Evolutionary conservation across 495 filamentous ascomycete species (phyloP), one percentile per base, ranked within the genome.

Genomic region (Tuber aestivum): DNA sequence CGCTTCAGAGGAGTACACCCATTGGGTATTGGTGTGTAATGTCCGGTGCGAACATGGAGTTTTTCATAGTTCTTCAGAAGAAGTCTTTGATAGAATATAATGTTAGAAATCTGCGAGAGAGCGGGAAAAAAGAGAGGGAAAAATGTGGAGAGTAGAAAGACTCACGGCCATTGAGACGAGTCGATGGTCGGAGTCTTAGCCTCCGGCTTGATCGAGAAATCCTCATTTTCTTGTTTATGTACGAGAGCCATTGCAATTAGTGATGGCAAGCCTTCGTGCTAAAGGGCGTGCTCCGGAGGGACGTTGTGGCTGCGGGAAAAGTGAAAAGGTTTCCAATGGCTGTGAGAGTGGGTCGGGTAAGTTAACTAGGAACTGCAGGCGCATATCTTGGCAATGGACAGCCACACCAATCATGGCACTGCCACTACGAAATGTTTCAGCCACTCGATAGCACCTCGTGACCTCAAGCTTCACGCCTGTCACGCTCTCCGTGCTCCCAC

Each of bases 21-120:
- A 83, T 90, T 89, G 77, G 94, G 93, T 76, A 97, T 97, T 41
- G 95, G 95, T 3, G 94, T 97, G 85, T 93, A 99, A 84, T 97
- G 94, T 71, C 91, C 92, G 76, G 93, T 96, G 77, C 93, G 90
- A 78, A 97, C 90, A 75, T 93, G 89, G 75, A 98, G 86, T 81
- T 93, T 91, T 83, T 91, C 89, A 83, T 94, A 97, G 85, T 97
- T 94, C 87, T 96, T 97, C 76, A 99, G 87, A 74, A 99, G 71
- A 41, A 83, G 72, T 56, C 81, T 83, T 65, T 35, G 42, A 71
- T 68, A 71, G n/a, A 68, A 44, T 27, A 61, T 70, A 41, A 77
- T 27, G 40, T 76, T 23, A 82, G 75, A 48, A 50, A 70, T 38
- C 45, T 45, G 45, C 23, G 32, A 7, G 38, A 40, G 74, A 72